These are phyloP conservation scores for Suillus variegatus DNA, from an alignment of 768 basidiomycete genomes.

Conservation along the genomic window DNA sequence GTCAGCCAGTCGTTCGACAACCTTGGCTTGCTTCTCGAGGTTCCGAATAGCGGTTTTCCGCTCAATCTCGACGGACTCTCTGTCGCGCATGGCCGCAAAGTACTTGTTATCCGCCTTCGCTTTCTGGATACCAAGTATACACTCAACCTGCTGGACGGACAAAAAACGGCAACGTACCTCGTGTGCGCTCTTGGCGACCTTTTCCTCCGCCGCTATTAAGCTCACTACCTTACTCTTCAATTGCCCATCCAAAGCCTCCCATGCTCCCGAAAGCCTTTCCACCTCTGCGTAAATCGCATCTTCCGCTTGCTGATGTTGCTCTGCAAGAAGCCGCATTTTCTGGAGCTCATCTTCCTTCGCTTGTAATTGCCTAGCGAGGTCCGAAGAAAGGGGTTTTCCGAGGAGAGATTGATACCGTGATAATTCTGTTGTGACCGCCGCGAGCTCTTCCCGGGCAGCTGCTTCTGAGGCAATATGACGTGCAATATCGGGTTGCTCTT, in stretches of 20 bases:
- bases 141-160: background rate
- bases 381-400: constrained; percentile 56
- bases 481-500: constrained; percentile 54
- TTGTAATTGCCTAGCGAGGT: constrained; percentile 60
- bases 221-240: constrained; percentile 86
- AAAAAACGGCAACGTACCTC: constrained; percentile 55
- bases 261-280: constrained; percentile 82
- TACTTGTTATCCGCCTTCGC: constrained; percentile 96
- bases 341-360: constrained; percentile 70
- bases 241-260: constrained; percentile 82
- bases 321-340: constrained; percentile 59
- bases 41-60: constrained; percentile 62
- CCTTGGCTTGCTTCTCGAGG: constrained; percentile 59
- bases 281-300: constrained; percentile 80
- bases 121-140: constrained; percentile 54
- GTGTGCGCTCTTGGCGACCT: constrained; percentile 57
- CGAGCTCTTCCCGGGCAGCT: constrained; percentile 50
- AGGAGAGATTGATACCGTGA: constrained; percentile 63
- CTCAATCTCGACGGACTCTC: constrained; percentile 79
- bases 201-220: constrained; percentile 72
- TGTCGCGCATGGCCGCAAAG: constrained; percentile 86
- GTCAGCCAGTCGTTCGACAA: constrained; percentile 66
- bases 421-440: constrained; percentile 47
- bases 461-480: constrained; percentile 51
- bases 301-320: constrained; percentile 68